Evolutionary conservation across 768 basidiomycete species (phyloP).

Genomic region (Trichaptum fuscoviolaceum): DNA sequence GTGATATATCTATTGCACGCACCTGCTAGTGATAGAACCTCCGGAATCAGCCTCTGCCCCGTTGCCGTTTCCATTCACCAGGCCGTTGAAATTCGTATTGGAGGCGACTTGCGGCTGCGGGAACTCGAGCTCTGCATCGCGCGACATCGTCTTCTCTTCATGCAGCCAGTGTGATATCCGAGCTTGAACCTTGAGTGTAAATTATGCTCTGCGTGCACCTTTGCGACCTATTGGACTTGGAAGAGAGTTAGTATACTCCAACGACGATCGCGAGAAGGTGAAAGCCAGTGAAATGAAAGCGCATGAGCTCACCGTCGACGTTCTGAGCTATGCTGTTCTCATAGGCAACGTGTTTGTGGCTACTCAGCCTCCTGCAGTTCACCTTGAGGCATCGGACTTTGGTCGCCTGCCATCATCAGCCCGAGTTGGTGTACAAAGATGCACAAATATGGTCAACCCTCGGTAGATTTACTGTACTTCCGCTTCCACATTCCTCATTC

Average conservation of each 20-base stretch:
- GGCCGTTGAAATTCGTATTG: not conserved
- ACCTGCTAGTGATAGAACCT: not conserved
- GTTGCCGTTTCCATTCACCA: not conserved
- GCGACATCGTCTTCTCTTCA: constrained; percentile 1
- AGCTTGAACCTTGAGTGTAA: too few relatives aligned
- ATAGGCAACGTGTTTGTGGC: not conserved
- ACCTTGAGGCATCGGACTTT: not conserved
- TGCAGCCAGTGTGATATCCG: not conserved
- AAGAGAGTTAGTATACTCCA: not conserved
- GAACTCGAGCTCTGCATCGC: not conserved
- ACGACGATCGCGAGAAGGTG: not conserved
- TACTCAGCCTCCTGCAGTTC: not conserved
- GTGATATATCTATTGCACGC: not conserved
- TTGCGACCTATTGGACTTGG: not conserved
- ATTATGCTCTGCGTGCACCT: not conserved
- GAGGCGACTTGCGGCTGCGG: not conserved
- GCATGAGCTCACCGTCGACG: not conserved
- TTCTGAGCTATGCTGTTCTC: not conserved
- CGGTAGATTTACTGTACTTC: not conserved
- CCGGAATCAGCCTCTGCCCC: not conserved
- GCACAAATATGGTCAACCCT: not conserved
- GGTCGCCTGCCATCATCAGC: not conserved
- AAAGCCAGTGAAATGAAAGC: not conserved
- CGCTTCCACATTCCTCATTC: not conserved
- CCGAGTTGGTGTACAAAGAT: not conserved